A percentile compares a stretch with the other conserved stretches of the same genome.
Evolutionary conservation across 2,329 filamentous ascomycete species (phyloP).

Genomic region (Corniculantispora saksenae): DNA sequence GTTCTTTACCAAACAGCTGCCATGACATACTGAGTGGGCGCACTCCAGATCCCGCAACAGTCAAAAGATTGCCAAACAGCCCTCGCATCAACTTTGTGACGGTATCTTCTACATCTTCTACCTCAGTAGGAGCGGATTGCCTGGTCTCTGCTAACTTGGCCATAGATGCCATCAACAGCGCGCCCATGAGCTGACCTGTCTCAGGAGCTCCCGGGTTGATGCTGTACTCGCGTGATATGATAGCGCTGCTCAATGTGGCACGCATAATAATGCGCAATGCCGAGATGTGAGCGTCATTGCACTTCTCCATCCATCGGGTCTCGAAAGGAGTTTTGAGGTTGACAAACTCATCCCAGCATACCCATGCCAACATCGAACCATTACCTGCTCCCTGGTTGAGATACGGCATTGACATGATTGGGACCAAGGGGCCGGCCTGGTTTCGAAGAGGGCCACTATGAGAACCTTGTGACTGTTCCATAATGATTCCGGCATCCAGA

Average conservation of each 20-base stretch:
- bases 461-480: slow-evolving; percentile 22
- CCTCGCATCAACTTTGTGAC: slow-evolving; percentile 25
- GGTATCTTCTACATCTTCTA: slow-evolving; percentile 21
- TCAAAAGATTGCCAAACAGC: slow-evolving; percentile 25
- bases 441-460: slow-evolving; percentile 22
- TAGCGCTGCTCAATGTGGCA: slow-evolving; percentile 22
- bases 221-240: slow-evolving; percentile 22
- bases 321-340: slow-evolving; percentile 22
- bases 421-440: slow-evolving; percentile 20
- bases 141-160: slow-evolving; percentile 17
- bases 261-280: slow-evolving; percentile 24
- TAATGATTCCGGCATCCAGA: slow-evolving; percentile 23
- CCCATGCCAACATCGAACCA: slow-evolving; percentile 24
- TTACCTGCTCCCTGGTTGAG: slow-evolving; percentile 18
- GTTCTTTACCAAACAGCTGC: slow-evolving; percentile 22
- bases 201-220: slow-evolving; percentile 16
- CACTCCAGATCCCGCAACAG: slow-evolving; percentile 23
- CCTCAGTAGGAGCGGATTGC: not conserved
- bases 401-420: slow-evolving; percentile 22
- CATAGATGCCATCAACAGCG: slow-evolving; percentile 25
- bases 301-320: slow-evolving; percentile 24
- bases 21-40: slow-evolving; percentile 25
- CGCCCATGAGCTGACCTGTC: slow-evolving; percentile 23
- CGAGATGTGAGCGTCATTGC: slow-evolving; percentile 24
- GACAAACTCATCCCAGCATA: slow-evolving; percentile 26